phyloP scores from a whole-genome alignment of 192 early-diverging fungal genomes.

The Entomortierella parvispora region DNA sequence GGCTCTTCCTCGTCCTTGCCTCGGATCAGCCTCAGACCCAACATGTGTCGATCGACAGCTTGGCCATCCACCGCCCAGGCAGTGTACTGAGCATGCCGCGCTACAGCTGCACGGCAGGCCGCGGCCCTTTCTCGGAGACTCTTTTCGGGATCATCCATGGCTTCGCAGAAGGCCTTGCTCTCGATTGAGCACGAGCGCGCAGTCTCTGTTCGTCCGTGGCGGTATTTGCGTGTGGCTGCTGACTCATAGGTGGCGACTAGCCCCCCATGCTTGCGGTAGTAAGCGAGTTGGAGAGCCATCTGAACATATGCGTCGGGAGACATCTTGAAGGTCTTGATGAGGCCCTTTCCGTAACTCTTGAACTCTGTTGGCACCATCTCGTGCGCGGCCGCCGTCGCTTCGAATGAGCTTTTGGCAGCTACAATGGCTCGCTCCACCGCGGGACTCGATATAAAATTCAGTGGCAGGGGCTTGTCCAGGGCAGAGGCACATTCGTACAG shows the following conservation, averaged over 20 bases:
- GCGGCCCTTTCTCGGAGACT: conserved; percentile 57
- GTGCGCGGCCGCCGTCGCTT: conserved; percentile 68
- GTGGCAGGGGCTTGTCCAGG: conserved; percentile 54
- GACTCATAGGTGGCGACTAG: conserved; percentile 87
- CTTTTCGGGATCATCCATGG: conserved; percentile 66
- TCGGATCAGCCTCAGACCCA: conserved; percentile 75
- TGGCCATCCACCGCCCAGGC: conserved; percentile 74
- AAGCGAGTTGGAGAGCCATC: conserved; percentile 89
- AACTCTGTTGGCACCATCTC: conserved; percentile 73
- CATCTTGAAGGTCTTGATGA: conserved; percentile 53
- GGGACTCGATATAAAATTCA: conserved; percentile 66
- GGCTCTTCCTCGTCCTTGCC: conserved; percentile 49
- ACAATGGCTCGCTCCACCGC: conserved; percentile 62
- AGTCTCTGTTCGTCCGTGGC: conserved; percentile 90
- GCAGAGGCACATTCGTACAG: conserved; percentile 33
- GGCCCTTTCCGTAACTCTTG: conserved; percentile 74
- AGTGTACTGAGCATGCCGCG: conserved; percentile 76
- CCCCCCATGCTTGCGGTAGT: conserved; percentile 75
- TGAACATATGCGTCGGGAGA: conserved; percentile 89
- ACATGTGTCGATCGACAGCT: conserved; percentile 86
- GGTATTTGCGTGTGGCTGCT: conserved; percentile 81
- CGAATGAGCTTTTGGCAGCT: conserved; percentile 72
- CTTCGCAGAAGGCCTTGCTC: conserved; percentile 73
- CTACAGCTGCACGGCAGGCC: conserved; percentile 69
- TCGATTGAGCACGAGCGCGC: conserved; percentile 80